Conservation (phyloP, 768 basidiomycete species). For the Mycena vulgaris region DNA sequence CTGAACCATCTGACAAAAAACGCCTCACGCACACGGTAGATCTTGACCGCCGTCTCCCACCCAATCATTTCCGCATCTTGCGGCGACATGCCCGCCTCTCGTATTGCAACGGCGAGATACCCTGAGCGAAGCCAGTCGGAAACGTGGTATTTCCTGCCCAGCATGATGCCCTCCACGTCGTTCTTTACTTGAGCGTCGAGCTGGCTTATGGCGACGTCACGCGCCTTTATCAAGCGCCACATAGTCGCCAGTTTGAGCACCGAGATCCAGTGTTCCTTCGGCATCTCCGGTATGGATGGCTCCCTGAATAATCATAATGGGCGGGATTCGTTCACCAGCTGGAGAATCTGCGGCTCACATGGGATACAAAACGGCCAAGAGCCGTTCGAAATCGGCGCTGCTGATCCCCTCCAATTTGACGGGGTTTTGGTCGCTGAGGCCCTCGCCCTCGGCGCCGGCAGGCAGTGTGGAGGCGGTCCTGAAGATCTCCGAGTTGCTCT, state of each 20-base stretch:
- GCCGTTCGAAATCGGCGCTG: constrained; percentile 40
- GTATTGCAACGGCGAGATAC: constrained; percentile 42
- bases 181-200: constrained; percentile 36
- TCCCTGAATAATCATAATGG: too few relatives aligned
- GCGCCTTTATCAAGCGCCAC: constrained; percentile 47
- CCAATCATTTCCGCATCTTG: constrained; percentile 33
- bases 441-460: constrained; percentile 40
- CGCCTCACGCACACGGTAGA: constrained; percentile 23
- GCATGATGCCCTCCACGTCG: constrained; percentile 46
- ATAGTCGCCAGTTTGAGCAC: constrained; percentile 49
- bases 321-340: constrained; percentile 10
- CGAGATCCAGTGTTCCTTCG: constrained; percentile 46
- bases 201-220: constrained; percentile 43
- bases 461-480: constrained; percentile 50
- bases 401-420: constrained; percentile 47
- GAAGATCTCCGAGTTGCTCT: constrained; percentile 53
- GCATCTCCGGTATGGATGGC: constrained; percentile 10
- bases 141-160: constrained; percentile 51
- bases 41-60: constrained; percentile 21
- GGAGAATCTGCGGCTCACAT: constrained; percentile 37
- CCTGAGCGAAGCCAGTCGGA: constrained; percentile 51
- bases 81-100: constrained; percentile 38
- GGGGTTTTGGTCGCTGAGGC: constrained; percentile 46
- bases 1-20: too few relatives aligned
- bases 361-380: constrained; percentile 45